Conservation (phyloP, 805 yeast species). For the Ogataea sp. region DNA sequence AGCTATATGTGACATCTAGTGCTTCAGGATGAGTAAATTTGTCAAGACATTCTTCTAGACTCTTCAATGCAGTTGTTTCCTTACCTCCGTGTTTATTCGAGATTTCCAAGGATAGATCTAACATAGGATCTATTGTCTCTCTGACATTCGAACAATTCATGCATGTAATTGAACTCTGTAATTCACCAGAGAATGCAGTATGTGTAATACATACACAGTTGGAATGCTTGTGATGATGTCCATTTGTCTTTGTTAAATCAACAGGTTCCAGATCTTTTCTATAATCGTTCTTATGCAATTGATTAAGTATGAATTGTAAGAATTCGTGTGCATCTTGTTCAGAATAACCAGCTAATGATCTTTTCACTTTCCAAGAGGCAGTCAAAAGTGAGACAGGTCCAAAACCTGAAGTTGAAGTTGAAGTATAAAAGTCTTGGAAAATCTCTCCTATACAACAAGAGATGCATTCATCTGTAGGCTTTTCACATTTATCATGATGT, state of each 20-base stretch:
- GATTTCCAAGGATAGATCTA: constrained; percentile 82
- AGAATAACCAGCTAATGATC: constrained; percentile 86
- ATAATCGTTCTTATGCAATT: constrained; percentile 51
- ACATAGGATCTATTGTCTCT: constrained; percentile 77
- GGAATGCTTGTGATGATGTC: too few species aligned
- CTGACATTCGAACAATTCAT: constrained; percentile 55
- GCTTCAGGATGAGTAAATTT: constrained; percentile 74
- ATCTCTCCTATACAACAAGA: constrained; percentile 82
- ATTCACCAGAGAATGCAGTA: constrained; percentile 71
- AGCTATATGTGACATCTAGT: constrained; percentile 65
- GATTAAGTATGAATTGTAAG: constrained; percentile 85
- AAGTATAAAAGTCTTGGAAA: constrained; percentile 65
- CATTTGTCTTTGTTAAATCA: constrained; percentile 1
- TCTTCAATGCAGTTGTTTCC: constrained; percentile 14
- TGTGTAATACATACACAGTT: constrained; percentile 76
- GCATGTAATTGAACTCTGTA: constrained; percentile 76
- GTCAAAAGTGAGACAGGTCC: constrained; percentile 75
- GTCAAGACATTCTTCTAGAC: constrained; percentile 57
- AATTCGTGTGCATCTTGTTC: constrained; percentile 99
- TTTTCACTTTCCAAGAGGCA: constrained; percentile 84
- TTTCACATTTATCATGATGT: constrained; percentile 51
- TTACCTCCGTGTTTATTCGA: constrained; percentile 22
- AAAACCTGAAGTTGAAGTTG: constrained; percentile 52
- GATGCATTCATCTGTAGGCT: constrained; percentile 44
- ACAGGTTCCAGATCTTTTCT: constrained; percentile 11